Evolutionary conservation across 148 eudicot species (phyloP), one percentile per base, ranked within the genome.

Genomic region (Arbutus unedo): DNA sequence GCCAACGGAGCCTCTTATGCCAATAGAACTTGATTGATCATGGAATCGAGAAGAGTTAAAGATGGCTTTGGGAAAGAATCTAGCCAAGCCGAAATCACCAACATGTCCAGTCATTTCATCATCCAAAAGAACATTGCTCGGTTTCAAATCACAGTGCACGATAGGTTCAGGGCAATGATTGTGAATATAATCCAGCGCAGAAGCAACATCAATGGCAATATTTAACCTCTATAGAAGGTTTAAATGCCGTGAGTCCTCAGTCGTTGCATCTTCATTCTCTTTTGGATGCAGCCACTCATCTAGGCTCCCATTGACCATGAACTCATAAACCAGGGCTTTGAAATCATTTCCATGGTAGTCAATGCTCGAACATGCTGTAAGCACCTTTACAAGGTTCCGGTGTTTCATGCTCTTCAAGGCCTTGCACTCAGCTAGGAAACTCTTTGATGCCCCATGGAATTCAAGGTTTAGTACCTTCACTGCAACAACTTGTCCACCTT

Each of bases 141-240:
- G 66, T 9, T 59, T 59, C 7, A 59, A 23, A 19, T 59, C 66
- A 43, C 74, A 71, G 15, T 71, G 74, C 2, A 71, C 74, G 11
- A 70, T 38, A 4, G 8, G 8, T 38, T 10, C 41, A 2, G 5
- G 16, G 31, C 73, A 25, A 4, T 38, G 47, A 38, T 38, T 11
- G 16, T 68, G 73, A 8, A 68, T 15, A 68, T 43, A 71, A 71
- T 44, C 75, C 45, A 71, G n/a, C 0, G 21, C 75, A 14, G 48
- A 71, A 43, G 21, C 50, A 71, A 71, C 75, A 5, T 71, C 75
- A 14, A 71, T 44, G 51, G 76, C 76, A 72, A 72, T 72, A 45
- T 44, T 15, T 44, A 72, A 45, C 51, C n/a, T 72, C n/a, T 72
- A 51, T 5, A 72, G 76, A 44, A 72, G 5, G 51, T 16, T 45